Base-by-base conservation (phyloP, 441 rosid genomes). In the Mallotus japonicus region DNA sequence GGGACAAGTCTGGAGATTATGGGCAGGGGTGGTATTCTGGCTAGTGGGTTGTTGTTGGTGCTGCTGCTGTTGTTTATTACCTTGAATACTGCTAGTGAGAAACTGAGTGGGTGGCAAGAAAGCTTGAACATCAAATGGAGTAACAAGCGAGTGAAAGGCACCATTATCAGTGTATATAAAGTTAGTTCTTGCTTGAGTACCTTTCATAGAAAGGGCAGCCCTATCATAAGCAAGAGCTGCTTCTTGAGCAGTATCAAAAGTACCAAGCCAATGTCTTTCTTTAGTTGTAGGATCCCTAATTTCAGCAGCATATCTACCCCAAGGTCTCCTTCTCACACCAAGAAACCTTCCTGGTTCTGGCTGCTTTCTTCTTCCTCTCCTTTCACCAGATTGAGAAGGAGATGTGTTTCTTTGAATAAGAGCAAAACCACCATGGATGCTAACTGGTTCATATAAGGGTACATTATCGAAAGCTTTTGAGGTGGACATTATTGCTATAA, bases 241-340 rank as follows among this genome's bases (percentile, higher is more conserved):
- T 81, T 91, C 98, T 20, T 91, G 93, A 62, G 98, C 98, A 17
- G 98, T 93, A 77, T 93, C 95, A 58, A 93, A 93, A 1, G 98
- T 93, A 58, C 97, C 98, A 6, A 88, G 92, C 97, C 98, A 93
- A 67, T 91, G 97, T 79, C 97, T 87, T 80, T 91, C 98, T 83
- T 93, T 93, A n/a, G 95, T 93, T 6, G 91, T 85, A 3, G 97
- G 97, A 87, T 93, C 95, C 75, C 98, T 78, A 19, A 93, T 91
- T 79, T 93, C 97, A 2, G 98, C 97, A 0, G 98, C 98, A 66
- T 93, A 93, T 73, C 98, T 76, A 1, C 98, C 98, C 98, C 98
- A 93, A 16, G 98, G 98, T 62, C 98, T 84, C 71, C 98, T 78
- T 62, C 98, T 83, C 0, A 93, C 98, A 3, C 98, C 98, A 0